phyloP scores from a whole-genome alignment of 177 flowering plant genomes.

The Telopea speciosissima region DNA sequence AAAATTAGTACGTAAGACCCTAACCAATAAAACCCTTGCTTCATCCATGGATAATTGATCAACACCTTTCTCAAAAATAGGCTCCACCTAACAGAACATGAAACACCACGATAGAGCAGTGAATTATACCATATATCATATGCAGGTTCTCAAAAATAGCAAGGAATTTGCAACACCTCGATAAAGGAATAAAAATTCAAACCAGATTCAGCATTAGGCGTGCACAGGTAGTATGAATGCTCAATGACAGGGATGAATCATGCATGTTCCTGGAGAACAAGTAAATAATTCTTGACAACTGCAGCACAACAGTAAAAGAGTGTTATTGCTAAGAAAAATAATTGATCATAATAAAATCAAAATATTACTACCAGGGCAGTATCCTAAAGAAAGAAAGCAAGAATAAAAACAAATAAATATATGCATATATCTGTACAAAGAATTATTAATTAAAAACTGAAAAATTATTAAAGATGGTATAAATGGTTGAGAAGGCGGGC shows the following conservation, averaged over 20 bases:
- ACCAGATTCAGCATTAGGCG: conserved; percentile 99
- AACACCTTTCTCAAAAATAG: conserved; percentile 92
- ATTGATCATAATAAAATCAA: not conserved
- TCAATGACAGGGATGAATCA: conserved; percentile 86
- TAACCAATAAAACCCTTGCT: conserved; percentile 78
- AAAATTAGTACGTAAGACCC: conserved; percentile 10
- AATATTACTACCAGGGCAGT: not conserved
- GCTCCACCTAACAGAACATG: conserved; percentile 64
- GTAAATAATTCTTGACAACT: conserved; percentile 97
- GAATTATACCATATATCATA: conserved; percentile 1
- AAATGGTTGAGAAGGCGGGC: too few relatives aligned
- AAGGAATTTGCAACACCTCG: not conserved
- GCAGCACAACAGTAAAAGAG: conserved; percentile 26
- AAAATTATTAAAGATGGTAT: too few relatives aligned
- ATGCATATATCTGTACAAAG: not conserved
- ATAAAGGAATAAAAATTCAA: conserved; percentile 8
- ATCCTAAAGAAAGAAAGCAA: not conserved
- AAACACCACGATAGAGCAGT: not conserved
- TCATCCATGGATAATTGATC: conserved; percentile 89
- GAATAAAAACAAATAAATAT: not conserved
- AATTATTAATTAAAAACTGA: not conserved
- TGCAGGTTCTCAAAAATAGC: not conserved
- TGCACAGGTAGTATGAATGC: conserved; percentile 98
- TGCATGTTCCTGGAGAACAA: conserved; percentile 99
- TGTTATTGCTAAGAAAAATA: not conserved